phyloP scores from a whole-genome alignment of 2,329 filamentous ascomycete genomes.

The Xylariaceae sp. region DNA sequence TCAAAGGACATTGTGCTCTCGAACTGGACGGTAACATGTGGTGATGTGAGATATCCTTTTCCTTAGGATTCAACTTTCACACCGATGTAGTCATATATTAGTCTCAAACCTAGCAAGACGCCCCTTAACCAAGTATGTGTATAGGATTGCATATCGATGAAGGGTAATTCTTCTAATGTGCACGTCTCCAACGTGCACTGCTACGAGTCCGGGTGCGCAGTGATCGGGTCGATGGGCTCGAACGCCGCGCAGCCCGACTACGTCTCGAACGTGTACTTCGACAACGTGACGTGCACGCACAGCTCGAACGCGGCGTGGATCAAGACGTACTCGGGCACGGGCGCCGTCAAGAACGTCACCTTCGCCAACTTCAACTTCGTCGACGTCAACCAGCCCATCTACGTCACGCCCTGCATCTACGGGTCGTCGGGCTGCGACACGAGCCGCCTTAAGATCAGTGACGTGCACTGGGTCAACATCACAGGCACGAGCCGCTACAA shows the following conservation, averaged over 20 bases:
- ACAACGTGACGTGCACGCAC: slow-evolving; percentile 46
- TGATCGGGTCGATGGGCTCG: slow-evolving; percentile 47
- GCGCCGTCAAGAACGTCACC: slow-evolving; percentile 51
- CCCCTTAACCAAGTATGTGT: not conserved
- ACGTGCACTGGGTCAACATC: slow-evolving; percentile 57
- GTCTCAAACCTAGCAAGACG: too few species aligned
- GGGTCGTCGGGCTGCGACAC: slow-evolving; percentile 46
- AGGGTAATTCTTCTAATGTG: slow-evolving; percentile 49
- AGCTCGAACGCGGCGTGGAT: slow-evolving; percentile 50
- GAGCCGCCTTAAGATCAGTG: slow-evolving; percentile 50
- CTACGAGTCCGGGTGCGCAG: slow-evolving; percentile 47
- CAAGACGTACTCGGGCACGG: slow-evolving; percentile 49
- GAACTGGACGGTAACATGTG: slow-evolving; percentile 53
- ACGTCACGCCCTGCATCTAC: slow-evolving; percentile 55
- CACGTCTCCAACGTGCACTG: slow-evolving; percentile 46
- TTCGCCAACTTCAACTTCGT: slow-evolving; percentile 49
- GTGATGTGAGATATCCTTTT: slow-evolving; percentile 41
- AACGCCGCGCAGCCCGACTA: slow-evolving; percentile 41
- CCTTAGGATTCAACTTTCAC: too few species aligned
- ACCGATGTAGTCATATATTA: too few species aligned
- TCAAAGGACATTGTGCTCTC: slow-evolving; percentile 51
- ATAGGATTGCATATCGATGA: slow-evolving; percentile 49
- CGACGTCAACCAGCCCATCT: slow-evolving; percentile 56
- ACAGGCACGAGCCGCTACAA: slow-evolving; percentile 56
- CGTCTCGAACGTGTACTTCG: slow-evolving; percentile 46